Conservation (phyloP, 2,329 filamentous ascomycete species). For the Phoma sp. region DNA sequence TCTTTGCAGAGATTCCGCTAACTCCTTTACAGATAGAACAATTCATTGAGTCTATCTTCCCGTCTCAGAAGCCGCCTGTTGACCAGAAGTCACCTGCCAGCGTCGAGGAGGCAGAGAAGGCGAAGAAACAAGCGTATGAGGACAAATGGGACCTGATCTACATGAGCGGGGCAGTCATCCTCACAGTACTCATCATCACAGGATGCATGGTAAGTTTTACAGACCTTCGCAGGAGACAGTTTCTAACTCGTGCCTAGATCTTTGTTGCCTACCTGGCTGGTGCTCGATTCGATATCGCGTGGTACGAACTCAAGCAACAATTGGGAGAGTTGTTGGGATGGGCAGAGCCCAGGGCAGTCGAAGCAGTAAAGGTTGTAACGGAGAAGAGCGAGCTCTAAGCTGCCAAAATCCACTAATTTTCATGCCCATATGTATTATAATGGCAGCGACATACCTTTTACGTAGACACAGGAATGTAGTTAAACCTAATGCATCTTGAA, state of each 20-base stretch:
- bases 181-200: slow-evolving; percentile 75
- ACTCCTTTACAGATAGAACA: slow-evolving; percentile 76
- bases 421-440: slow-evolving; percentile 43
- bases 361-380: slow-evolving; percentile 33
- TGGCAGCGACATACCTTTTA: slow-evolving; percentile 24
- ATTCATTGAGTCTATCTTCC: slow-evolving; percentile 94
- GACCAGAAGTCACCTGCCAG: slow-evolving; percentile 42
- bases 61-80: slow-evolving; percentile 74
- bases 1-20: background rate
- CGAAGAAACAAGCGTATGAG: slow-evolving; percentile 60
- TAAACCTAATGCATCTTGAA: slow-evolving; percentile 37
- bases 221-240: background rate
- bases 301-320: slow-evolving; percentile 63
- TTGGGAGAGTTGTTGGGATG: slow-evolving; percentile 47
- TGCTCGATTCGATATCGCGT: slow-evolving; percentile 79
- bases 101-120: slow-evolving; percentile 65
- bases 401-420: slow-evolving; percentile 10
- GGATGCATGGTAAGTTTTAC: slow-evolving; percentile 74
- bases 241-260: slow-evolving; percentile 62
- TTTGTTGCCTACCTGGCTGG: slow-evolving; percentile 80
- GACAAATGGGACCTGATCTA: slow-evolving; percentile 65
- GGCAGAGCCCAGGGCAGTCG: slow-evolving; percentile 22
- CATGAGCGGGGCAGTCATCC: slow-evolving; percentile 71
- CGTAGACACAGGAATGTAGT: slow-evolving; percentile 15
- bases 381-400: slow-evolving; percentile 54